A percentile compares a stretch with the other conserved stretches of the same genome.
These are phyloP conservation scores for Mucor indicus DNA, from an alignment of 371 early-diverging fungal species.

Conservation along the genomic window DNA sequence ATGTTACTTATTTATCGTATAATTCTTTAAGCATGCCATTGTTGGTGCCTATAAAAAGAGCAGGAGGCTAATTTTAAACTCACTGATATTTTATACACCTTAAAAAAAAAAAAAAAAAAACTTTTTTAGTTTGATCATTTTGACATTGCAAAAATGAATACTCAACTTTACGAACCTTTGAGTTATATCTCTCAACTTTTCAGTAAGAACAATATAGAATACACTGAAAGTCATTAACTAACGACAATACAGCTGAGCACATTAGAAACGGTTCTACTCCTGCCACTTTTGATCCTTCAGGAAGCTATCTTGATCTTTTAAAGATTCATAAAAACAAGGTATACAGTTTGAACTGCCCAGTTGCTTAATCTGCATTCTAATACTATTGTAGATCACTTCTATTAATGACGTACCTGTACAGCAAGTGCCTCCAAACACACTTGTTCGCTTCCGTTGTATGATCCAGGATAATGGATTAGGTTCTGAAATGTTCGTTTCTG, in stretches of 20 bases:
- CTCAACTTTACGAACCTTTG: constrained; percentile 11
- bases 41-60: too few relatives aligned
- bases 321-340: constrained; percentile 17
- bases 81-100: too few relatives aligned
- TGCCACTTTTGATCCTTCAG: constrained; percentile 17
- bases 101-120: too few relatives aligned
- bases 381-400: constrained; percentile 41
- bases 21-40: too few relatives aligned
- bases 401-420: constrained; percentile 40
- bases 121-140: too few relatives aligned
- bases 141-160: constrained; percentile 3
- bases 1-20: too few relatives aligned
- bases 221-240: neutral
- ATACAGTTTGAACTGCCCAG: neutral
- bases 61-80: too few relatives aligned
- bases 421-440: constrained; percentile 39
- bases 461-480: constrained; percentile 66
- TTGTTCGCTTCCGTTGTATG: constrained; percentile 68
- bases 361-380: neutral
- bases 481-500: constrained; percentile 56
- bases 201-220: constrained; percentile 1
- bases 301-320: constrained; percentile 12
- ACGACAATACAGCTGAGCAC: constrained; percentile 4
- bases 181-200: constrained; percentile 8
- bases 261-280: constrained; percentile 5